Conservation (phyloP, 306 rosid species). For the Glycine soja region DNA sequence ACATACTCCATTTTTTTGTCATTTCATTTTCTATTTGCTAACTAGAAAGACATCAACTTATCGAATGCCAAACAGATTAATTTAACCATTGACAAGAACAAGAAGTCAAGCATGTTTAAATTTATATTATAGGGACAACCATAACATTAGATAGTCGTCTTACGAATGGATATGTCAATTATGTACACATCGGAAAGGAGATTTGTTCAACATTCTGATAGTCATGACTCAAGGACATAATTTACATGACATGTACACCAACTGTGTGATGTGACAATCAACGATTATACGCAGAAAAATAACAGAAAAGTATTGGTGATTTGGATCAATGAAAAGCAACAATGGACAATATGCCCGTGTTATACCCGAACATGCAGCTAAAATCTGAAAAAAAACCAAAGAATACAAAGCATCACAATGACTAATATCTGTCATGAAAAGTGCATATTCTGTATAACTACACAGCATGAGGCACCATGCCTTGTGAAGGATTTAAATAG, state of each 20-base stretch:
- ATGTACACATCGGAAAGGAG: conserved; percentile 45
- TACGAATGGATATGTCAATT: conserved; percentile 17
- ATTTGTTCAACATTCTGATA: not conserved
- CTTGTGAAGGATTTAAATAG: not conserved
- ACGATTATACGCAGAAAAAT: conserved; percentile 13
- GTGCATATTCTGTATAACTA: not conserved
- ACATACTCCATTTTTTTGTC: not conserved
- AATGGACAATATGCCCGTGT: conserved; percentile 29
- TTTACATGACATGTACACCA: conserved; percentile 53
- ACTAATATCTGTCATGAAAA: conserved; percentile 1
- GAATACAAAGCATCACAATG: conserved; percentile 3
- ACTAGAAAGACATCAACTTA: not conserved
- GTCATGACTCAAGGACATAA: conserved; percentile 16
- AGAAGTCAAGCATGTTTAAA: not conserved
- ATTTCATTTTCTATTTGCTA: not conserved
- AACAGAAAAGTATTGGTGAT: conserved; percentile 1
- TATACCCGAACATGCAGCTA: conserved; percentile 38
- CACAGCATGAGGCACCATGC: not conserved
- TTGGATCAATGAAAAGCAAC: conserved; percentile 25
- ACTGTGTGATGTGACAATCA: conserved; percentile 23
- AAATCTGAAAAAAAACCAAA: conserved; percentile 38
- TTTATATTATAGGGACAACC: not conserved
- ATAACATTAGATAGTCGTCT: not conserved
- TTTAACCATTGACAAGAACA: not conserved
- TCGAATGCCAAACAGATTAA: not conserved